Evolutionary conservation across 305 asterid species (phyloP), one percentile per base, ranked within the genome.

Genomic region (Fraxinus albicans): DNA sequence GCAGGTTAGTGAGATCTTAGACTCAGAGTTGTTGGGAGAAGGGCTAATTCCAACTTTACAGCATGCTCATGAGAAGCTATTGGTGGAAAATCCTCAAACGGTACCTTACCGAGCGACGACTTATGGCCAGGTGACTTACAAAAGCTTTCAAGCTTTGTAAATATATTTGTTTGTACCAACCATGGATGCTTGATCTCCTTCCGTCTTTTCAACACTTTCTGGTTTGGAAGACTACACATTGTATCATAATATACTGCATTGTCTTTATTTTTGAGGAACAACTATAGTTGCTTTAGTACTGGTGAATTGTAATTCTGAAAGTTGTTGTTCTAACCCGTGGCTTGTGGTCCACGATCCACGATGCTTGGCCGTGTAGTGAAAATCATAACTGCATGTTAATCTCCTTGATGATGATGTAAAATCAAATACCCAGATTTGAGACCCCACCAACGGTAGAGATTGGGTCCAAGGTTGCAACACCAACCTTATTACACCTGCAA

Each of bases 21-120:
- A 96, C 84, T 94, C 98, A 2, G 98, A 96, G 86, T 92, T 96
- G 79, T 84, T 96, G 88, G 98, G 98, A 29, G 99, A 96, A 92
- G 99, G 99, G 86, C 88, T 96, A 78, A 96, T 96, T 86, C 98
- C 99, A 77, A 94, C 97, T 81, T 88, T 96, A 74, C 99, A 96
- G 86, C 98, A 96, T 88, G 99, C 99, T 44, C 98, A 96, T 86
- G 98, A 96, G 85, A 86, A 94, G 70, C 90, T 96, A 47, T 87
- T 96, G 89, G 92, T 89, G 80, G 91, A 92, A 84, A 91, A 91
- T 87, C 98, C 99, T 27, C 88, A 80, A 84, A 90, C 97, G 35
- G 96, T 94, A 42, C 99, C 99, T 85, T 92, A 90, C 83, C 81
- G 90, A 34, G 99, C 97, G 47, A 96, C 98, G 38, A 88, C 85